phyloP scores from a whole-genome alignment of 2,329 filamentous ascomycete species.

The Cytospora piceicola region DNA sequence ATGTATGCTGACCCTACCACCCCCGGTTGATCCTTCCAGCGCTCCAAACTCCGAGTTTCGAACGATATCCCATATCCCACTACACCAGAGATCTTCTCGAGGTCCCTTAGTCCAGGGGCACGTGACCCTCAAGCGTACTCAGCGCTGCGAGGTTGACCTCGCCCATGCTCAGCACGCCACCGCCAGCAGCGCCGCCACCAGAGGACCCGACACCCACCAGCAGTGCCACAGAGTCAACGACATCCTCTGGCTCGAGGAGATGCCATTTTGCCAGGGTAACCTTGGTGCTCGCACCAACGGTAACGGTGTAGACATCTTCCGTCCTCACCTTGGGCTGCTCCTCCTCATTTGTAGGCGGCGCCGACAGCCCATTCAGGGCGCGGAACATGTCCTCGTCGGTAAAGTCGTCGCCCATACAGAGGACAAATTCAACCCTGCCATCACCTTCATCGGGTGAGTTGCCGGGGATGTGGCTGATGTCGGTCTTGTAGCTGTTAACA shows the following conservation, averaged over 20 bases:
- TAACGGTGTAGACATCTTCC: conserved; percentile 84
- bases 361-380: conserved; percentile 66
- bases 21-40: background rate
- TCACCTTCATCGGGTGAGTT: conserved; percentile 40
- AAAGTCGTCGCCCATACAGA: conserved; percentile 93
- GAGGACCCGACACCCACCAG: conserved; percentile 51
- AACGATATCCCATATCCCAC: background rate
- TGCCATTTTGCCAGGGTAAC: conserved; percentile 91
- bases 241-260: conserved; percentile 83
- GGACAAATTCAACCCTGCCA: conserved; percentile 74
- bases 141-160: conserved; percentile 61
- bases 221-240: conserved; percentile 70
- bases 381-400: conserved; percentile 98
- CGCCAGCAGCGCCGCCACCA: conserved; percentile 36
- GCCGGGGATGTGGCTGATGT: conserved; percentile 39
- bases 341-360: conserved; percentile 46
- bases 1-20: background rate
- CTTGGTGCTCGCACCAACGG: conserved; percentile 89
- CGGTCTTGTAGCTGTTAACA: conserved; percentile 70
- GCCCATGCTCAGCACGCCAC: conserved; percentile 47
- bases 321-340: conserved; percentile 62
- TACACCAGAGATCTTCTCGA: background rate
- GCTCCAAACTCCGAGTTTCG: background rate
- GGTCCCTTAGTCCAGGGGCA: conserved; percentile 41
- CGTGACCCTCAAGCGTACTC: conserved; percentile 56